These are phyloP conservation scores for Iberis amara DNA, from an alignment of 441 rosid species.

Conservation along the genomic window DNA sequence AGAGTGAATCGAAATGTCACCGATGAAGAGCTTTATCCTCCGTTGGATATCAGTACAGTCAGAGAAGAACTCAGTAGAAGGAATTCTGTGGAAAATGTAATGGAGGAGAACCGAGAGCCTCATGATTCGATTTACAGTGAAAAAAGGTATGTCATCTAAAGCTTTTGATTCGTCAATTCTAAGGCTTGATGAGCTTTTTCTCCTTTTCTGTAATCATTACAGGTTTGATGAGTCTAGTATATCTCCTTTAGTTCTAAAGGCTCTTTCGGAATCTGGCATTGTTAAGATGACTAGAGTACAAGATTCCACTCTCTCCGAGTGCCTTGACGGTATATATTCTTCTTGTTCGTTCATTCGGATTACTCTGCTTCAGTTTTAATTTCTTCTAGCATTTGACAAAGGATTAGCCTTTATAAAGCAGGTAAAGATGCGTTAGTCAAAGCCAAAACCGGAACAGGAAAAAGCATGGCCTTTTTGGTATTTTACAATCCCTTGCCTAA, in stretches of 20 bases:
- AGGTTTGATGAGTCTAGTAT: conserved; percentile 78
- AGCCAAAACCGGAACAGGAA: conserved; percentile 94
- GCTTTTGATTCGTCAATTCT: conserved; percentile 8
- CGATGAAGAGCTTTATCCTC: conserved; percentile 50
- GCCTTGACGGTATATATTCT: conserved; percentile 58
- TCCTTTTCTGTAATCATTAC: no score
- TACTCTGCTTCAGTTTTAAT: not conserved
- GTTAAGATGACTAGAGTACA: conserved; percentile 82
- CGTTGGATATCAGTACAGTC: conserved; percentile 48
- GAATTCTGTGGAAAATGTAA: conserved; percentile 37
- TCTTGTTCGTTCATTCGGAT: not conserved
- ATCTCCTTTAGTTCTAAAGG: conserved; percentile 70
- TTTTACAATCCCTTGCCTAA: conserved; percentile 22
- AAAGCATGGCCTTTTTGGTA: conserved; percentile 93
- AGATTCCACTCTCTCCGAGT: conserved; percentile 71
- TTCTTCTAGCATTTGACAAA: conserved; percentile 16
- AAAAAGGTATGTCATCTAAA: conserved; percentile 43
- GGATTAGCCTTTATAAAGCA: conserved; percentile 36
- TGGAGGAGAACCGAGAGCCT: conserved; percentile 33
- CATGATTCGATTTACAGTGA: conserved; percentile 53
- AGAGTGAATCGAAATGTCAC: conserved; percentile 49
- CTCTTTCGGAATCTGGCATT: conserved; percentile 74
- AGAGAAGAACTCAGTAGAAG: conserved; percentile 52
- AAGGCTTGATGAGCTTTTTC: conserved; percentile 12
- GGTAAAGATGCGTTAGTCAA: conserved; percentile 89